Evolutionary conservation across 352 stramenopile genomes (phyloP).

Genomic region (Globisporangium barbulae): DNA sequence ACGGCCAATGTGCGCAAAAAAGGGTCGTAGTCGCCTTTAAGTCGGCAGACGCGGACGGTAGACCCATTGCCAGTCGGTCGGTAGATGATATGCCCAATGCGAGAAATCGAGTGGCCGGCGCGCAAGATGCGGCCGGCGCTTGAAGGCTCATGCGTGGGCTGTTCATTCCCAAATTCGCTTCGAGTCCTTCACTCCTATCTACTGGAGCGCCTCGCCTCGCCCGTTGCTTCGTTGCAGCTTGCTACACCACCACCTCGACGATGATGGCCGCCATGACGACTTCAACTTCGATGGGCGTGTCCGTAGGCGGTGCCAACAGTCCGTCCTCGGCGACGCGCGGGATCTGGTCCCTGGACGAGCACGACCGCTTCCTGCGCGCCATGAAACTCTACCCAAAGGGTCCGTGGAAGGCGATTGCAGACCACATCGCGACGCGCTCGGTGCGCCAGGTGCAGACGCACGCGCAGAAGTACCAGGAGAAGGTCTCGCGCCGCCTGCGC

Average conservation of each 20-base stretch:
- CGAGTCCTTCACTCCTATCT: neutral
- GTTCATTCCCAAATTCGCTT: conserved; percentile 15
- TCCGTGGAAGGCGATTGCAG: conserved; percentile 69
- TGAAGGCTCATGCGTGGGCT: neutral
- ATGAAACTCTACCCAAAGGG: conserved; percentile 69
- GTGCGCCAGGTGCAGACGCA: conserved; percentile 73
- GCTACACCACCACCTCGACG: neutral
- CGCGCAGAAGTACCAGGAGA: conserved; percentile 81
- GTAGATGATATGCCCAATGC: conserved; percentile 5
- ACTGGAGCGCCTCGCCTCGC: conserved; percentile 1
- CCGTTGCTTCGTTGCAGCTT: conserved; percentile 5
- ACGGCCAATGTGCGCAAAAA: neutral
- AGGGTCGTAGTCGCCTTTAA: neutral
- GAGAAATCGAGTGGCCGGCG: conserved; percentile 13
- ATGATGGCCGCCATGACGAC: conserved; percentile 20
- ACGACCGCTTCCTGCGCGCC: conserved; percentile 66
- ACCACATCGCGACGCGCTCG: conserved; percentile 66
- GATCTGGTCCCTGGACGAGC: conserved; percentile 66
- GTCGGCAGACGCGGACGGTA: conserved; percentile 15
- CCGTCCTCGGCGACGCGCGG: conserved; percentile 20
- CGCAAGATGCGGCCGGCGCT: conserved; percentile 5
- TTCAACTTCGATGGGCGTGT: conserved; percentile 18
- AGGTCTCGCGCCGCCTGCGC: conserved; percentile 57
- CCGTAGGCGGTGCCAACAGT: neutral
- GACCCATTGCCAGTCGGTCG: conserved; percentile 10